Evolutionary conservation across 2,329 filamentous ascomycete species (phyloP).

Genomic region (Pseudodiploospora longispora): DNA sequence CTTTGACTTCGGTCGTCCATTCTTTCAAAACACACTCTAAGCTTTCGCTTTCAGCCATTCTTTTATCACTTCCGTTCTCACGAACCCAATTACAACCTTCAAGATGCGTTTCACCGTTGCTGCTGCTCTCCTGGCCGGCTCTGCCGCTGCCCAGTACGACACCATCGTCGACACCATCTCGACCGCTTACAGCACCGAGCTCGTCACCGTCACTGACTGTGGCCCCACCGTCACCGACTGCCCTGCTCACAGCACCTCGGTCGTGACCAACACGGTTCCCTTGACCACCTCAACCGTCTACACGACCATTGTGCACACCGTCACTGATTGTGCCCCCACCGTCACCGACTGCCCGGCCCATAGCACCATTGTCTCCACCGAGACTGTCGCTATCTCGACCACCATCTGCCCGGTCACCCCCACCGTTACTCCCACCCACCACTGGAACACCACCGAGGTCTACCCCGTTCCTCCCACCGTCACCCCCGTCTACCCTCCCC

Average conservation of each 20-base stretch:
- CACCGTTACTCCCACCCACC: conserved; percentile 13
- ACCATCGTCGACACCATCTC: conserved; percentile 23
- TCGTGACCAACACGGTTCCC: conserved; percentile 30
- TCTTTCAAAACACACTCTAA: conserved; percentile 35
- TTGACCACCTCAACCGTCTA: conserved; percentile 47
- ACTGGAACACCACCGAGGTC: conserved; percentile 2
- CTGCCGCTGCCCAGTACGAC: conserved; percentile 11
- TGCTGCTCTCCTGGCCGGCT: conserved; percentile 34
- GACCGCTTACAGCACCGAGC: conserved; percentile 49
- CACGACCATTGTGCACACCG: conserved; percentile 50
- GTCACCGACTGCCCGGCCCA: conserved; percentile 54
- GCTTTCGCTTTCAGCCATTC: conserved; percentile 26
- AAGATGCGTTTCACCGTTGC: conserved; percentile 56
- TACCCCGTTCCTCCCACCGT: conserved; percentile 12
- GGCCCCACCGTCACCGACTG: conserved; percentile 53
- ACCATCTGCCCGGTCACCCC: conserved; percentile 30
- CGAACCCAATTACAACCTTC: conserved; percentile 28
- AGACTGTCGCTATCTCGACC: conserved; percentile 31
- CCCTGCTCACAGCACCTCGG: conserved; percentile 34
- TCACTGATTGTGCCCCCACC: conserved; percentile 52
- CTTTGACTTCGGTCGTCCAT: conserved; percentile 51
- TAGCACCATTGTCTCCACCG: conserved; percentile 27
- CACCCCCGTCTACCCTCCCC: conserved; percentile 6
- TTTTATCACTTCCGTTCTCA: conserved; percentile 24
- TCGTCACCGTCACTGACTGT: conserved; percentile 56